Evolutionary conservation across 2,329 filamentous ascomycete genomes (phyloP).

Genomic region (Cercospora beticola): DNA sequence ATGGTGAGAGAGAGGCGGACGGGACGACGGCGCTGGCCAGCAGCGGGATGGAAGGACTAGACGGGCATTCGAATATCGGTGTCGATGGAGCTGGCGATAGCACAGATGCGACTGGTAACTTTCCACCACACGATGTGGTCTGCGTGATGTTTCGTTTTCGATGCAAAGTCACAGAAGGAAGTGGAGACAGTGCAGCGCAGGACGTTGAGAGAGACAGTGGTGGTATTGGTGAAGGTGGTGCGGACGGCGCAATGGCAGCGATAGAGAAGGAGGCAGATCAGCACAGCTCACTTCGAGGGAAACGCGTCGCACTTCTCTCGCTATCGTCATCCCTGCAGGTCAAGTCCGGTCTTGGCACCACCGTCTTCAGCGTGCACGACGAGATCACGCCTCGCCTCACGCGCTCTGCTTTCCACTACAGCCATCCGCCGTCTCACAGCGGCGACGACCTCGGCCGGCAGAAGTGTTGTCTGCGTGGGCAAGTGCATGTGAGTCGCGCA

Average conservation of each 20-base stretch:
- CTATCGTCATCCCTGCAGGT: neutral
- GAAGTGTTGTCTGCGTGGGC: neutral
- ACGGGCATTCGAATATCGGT: neutral
- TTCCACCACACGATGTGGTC: neutral
- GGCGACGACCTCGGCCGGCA: neutral
- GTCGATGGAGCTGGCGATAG: neutral
- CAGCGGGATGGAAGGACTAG: constrained; percentile 6
- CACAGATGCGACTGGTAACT: neutral
- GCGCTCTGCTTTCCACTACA: neutral
- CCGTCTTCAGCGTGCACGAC: neutral
- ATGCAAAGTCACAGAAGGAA: neutral
- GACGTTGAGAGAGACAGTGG: neutral
- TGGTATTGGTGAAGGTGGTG: neutral
- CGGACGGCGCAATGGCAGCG: constrained; percentile 1
- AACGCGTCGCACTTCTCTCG: neutral
- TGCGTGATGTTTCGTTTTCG: neutral
- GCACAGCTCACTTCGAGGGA: neutral
- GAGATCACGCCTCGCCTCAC: neutral
- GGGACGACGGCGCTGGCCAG: constrained; percentile 10
- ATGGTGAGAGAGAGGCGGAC: neutral
- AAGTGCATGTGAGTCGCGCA: neutral
- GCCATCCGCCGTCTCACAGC: neutral
- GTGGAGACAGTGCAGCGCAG: neutral
- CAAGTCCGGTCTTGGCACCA: neutral
- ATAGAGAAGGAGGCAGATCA: neutral